A percentile compares a stretch with the other conserved stretches of the same genome.
phyloP scores from a whole-genome alignment of 306 rosid species.

The Inga leiocalycina region DNA sequence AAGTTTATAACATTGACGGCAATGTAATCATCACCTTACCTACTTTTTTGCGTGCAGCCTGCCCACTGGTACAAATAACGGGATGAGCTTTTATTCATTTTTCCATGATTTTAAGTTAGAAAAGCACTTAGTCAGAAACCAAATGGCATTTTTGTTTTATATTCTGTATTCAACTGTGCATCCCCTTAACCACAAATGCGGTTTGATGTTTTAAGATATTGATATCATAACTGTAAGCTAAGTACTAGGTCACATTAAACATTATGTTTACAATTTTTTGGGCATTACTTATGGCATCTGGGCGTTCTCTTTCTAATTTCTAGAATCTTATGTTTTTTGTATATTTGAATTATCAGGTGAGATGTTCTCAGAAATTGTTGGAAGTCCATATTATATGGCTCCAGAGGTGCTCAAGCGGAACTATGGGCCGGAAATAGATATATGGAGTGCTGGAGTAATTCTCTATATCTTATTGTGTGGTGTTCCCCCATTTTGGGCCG shows the following conservation, averaged over 20 bases:
- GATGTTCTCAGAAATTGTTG: conserved; percentile 80
- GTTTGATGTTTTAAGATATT: conserved; percentile 11
- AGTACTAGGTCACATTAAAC: conserved; percentile 4
- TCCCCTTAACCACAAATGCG: neutral
- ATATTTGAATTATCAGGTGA: conserved; percentile 47
- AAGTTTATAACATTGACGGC: neutral
- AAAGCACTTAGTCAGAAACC: neutral
- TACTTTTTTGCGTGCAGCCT: neutral
- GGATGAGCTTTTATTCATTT: neutral
- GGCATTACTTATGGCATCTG: neutral
- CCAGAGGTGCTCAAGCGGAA: conserved; percentile 83
- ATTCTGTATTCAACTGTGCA: neutral
- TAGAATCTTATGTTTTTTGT: neutral
- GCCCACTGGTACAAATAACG: neutral
- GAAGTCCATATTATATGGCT: conserved; percentile 88
- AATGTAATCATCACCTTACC: neutral
- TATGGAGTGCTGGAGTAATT: conserved; percentile 89
- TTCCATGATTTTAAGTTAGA: neutral
- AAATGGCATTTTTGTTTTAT: neutral
- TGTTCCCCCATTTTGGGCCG: conserved; percentile 89
- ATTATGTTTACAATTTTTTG: neutral
- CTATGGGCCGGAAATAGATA: conserved; percentile 84
- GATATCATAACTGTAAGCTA: conserved; percentile 6
- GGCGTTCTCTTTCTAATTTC: conserved; percentile 2
- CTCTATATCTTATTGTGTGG: conserved; percentile 82